Conservation (phyloP, 768 basidiomycete species). For the Trametes cubensis region DNA sequence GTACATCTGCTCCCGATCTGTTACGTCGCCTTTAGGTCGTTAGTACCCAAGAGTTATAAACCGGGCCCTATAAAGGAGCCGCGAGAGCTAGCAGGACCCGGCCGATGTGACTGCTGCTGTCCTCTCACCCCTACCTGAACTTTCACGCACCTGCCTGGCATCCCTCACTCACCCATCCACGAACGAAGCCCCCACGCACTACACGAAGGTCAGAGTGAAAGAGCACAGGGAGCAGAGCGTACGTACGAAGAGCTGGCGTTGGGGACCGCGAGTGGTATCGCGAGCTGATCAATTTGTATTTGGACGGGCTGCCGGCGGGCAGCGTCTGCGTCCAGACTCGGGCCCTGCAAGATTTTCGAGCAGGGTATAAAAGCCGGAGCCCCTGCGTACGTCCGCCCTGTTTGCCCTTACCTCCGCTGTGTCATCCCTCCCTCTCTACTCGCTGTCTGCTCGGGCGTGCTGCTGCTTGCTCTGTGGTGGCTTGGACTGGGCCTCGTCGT, state of each 20-base stretch:
- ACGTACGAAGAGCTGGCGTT: neutral
- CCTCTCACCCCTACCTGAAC: no score
- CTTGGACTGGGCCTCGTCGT: neutral
- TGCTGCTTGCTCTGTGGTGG: neutral
- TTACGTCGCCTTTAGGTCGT: no score
- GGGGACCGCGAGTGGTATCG: neutral
- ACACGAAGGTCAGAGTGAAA: no score
- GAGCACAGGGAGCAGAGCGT: neutral
- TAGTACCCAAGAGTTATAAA: no score
- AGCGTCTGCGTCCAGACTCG: slow-evolving; percentile 2
- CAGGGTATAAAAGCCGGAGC: slow-evolving; percentile 2
- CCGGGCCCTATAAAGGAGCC: no score
- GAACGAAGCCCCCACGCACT: no score
- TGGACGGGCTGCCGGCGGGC: slow-evolving; percentile 1
- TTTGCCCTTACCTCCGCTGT: neutral
- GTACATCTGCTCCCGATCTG: no score
- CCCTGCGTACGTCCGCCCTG: neutral
- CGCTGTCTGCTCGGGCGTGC: neutral
- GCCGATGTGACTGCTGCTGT: no score
- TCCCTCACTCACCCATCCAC: no score
- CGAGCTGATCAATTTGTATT: slow-evolving; percentile 20
- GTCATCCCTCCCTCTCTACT: neutral
- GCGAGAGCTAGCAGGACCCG: no score
- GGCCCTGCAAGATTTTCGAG: neutral
- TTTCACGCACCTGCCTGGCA: no score